A percentile compares a stretch with the other conserved stretches of the same genome.
These are phyloP conservation scores for Mrakia gelida DNA, from an alignment of 768 basidiomycete species.

Conservation along the genomic window DNA sequence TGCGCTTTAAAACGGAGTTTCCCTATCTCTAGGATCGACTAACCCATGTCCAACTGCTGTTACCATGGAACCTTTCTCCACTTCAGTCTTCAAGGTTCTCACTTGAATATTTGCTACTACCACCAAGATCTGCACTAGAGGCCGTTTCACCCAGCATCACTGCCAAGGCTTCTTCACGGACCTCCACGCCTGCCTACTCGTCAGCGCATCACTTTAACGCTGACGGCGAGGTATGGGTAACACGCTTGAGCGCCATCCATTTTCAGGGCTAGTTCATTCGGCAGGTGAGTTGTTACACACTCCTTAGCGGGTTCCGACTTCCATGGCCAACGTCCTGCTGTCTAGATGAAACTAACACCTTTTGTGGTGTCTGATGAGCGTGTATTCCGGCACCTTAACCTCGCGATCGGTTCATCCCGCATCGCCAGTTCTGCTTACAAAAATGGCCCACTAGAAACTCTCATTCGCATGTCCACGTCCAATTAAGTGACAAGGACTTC, in stretches of 20 bases:
- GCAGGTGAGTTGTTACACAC: conserved; percentile 83
- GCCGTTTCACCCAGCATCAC: conserved; percentile 68
- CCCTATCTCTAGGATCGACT: conserved; percentile 77
- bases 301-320: conserved; percentile 78
- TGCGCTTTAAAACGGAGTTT: conserved; percentile 66
- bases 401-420: conserved; percentile 8
- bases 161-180: conserved; percentile 73
- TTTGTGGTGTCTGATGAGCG: conserved; percentile 80
- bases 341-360: conserved; percentile 83
- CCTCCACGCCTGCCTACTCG: conserved; percentile 75
- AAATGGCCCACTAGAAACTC: conserved; percentile 11
- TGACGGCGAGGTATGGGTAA: conserved; percentile 78
- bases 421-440: conserved; percentile 3
- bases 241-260: conserved; percentile 84
- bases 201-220: conserved; percentile 60
- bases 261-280: conserved; percentile 87
- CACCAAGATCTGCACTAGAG: conserved; percentile 83
- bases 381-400: conserved; percentile 51
- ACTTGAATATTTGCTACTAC: conserved; percentile 85
- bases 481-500: no score
- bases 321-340: conserved; percentile 64
- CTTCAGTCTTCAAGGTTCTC: conserved; percentile 82
- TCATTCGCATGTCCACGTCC: neutral
- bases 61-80: conserved; percentile 69
- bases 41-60: conserved; percentile 78